Evolutionary conservation across 306 rosid genomes (phyloP), one percentile per base, ranked within the genome.

Genomic region (Delonix regia): DNA sequence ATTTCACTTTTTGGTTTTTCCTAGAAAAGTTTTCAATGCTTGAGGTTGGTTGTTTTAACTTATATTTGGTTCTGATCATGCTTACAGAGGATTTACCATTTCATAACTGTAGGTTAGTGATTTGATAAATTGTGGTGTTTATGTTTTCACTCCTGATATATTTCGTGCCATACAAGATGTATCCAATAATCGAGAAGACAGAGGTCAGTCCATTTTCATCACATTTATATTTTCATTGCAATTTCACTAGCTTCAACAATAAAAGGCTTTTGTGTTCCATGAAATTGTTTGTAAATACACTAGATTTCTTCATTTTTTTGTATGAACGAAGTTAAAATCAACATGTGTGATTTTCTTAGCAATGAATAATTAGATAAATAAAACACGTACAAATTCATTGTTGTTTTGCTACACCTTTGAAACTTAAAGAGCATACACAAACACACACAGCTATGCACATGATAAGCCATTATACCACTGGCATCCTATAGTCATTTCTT

Each of bases 61-160:
- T 60, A 14, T n/a, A 42, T 7, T 67, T 74, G 39, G 77, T 76
- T 71, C 61, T 28, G 79, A 61, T 48, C 22, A 24, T 80, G 4
- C 38, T 57, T 42, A 48, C 42, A 78, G 49, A 65, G 48, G 74
- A 57, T 71, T 87, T 64, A 80, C 49, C 66, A 21, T 49, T 36
- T 62, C 38, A 51, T 38, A 83, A 38, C 53, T 76, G 71, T 74
- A 90, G 94, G 94, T 90, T 57, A 90, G 94, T 74, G 86, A 90
- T 79, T 80, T 90, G 79, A 90, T 90, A 45, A 90, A 90, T 39
- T 90, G 94, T 78, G 94, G 94, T 69, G 91, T 87, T 45, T 90
- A 90, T 27, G 75, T 86, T 48, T 90, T 90, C 76, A 87, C 90
- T 44, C 86, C 92, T 2, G 87, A 84, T 34, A 84, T 90, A 71